Evolutionary conservation across 305 asterid genomes (phyloP), one percentile per base, ranked within the genome.

Genomic region (Solanum hybrid): DNA sequence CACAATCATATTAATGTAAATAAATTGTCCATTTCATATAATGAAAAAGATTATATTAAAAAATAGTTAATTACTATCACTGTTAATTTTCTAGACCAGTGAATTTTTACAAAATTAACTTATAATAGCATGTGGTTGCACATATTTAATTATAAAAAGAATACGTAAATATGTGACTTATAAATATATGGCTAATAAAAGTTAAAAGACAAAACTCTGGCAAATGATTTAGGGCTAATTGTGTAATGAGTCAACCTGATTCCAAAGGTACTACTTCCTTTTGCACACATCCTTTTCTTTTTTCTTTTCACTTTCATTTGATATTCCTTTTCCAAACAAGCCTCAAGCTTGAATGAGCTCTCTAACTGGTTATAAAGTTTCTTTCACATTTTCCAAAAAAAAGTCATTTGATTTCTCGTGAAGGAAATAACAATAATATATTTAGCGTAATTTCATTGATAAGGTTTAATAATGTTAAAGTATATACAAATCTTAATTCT

Each of bases 1-100:
- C 0, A 17, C 3, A 0, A 57, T 57, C 70, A 57, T 57, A 0
- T 57, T 20, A 1, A 22, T 20, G 0, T 7, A 20, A 57, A 7
- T 57, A 57, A 0, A 57, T 57, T 57, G 10, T 57, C 0, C 1
- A 0, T 0, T 17, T 57, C 24, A 7, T 20, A 0, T 7, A 7
- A 20, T 57, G 4, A 20, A 57, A 57, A 57, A 7, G 1, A 57
- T 20, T 17, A 20, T 57, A 57, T 57, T 57, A 57, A 57, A 0
- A 20, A 20, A 17, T 20, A 17, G 4, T 17, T 57, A 57, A 57
- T 57, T 6, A 57, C 70, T 17, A 7, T 0, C 24, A 20, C 10
- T 57, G 24, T 1, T 57, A 7, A 57, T 57, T 20, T 57, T 20
- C 5, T 20, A 8, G 70, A 20, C 70, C 0, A 17, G 24, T 57